Conservation (phyloP, 371 early-diverging fungal species). For the Mucor mucedo region DNA sequence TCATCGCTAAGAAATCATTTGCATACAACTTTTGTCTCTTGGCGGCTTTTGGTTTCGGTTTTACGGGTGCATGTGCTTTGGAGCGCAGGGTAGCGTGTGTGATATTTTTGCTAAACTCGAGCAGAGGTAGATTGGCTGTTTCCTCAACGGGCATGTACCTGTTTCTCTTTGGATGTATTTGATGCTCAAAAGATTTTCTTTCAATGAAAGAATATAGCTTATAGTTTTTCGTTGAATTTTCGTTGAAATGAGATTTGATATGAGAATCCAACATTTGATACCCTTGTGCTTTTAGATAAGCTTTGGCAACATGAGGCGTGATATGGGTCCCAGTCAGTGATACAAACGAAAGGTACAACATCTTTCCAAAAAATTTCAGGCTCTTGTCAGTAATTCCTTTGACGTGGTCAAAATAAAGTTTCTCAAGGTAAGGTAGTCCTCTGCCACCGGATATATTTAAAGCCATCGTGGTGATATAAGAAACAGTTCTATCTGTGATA, state of each 20-base stretch:
- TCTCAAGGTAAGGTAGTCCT: slow-evolving; percentile 17
- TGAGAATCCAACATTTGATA: not conserved
- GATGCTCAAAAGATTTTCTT: too few species aligned
- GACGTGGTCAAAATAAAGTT: slow-evolving; percentile 12
- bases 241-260: not conserved
- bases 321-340: slow-evolving; percentile 18
- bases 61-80: not conserved
- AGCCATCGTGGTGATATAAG: slow-evolving; percentile 7
- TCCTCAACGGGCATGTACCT: too few species aligned
- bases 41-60: not conserved
- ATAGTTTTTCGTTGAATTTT: not conserved
- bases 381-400: slow-evolving; percentile 21
- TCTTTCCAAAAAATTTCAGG: slow-evolving; percentile 18
- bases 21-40: slow-evolving; percentile 6
- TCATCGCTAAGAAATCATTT: slow-evolving; percentile 10
- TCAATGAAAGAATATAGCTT: slow-evolving; percentile 9
- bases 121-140: too few species aligned
- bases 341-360: slow-evolving; percentile 7
- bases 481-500: slow-evolving; percentile 13
- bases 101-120: too few species aligned
- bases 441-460: not conserved
- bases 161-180: too few species aligned
- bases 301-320: slow-evolving; percentile 5
- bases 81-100: not conserved
- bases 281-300: not conserved